These are phyloP conservation scores for Dendrothele bispora DNA, from an alignment of 768 basidiomycete species.

Conservation along the genomic window DNA sequence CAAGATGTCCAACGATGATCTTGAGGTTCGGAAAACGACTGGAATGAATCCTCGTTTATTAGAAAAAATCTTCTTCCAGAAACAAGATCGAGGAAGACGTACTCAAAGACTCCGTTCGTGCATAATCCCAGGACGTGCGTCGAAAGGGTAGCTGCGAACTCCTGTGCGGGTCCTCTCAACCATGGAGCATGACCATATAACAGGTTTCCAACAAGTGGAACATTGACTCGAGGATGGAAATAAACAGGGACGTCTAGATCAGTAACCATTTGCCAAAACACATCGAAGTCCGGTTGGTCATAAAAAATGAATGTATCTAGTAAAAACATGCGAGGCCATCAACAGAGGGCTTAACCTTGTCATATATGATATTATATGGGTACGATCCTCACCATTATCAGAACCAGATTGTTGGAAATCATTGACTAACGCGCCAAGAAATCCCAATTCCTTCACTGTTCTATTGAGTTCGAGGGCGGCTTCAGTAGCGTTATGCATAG, in stretches of 20 bases:
- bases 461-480: constrained; percentile 39
- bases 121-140: constrained; percentile 39
- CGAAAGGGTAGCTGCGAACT: constrained; percentile 35
- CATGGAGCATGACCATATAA: constrained; percentile 28
- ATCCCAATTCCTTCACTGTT: constrained; percentile 38
- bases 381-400: too few species aligned
- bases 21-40: constrained; percentile 41
- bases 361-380: too few species aligned
- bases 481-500: constrained; percentile 45
- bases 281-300: too few species aligned
- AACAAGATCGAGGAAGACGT: constrained; percentile 11
- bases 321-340: too few species aligned
- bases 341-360: too few species aligned
- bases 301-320: too few species aligned
- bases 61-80: too few species aligned
- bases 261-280: too few species aligned
- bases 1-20: constrained; percentile 42
- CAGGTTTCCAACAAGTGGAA: too few species aligned
- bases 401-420: constrained; percentile 46
- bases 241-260: too few species aligned
- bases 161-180: constrained; percentile 31
- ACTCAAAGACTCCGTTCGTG: constrained; percentile 37
- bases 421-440: constrained; percentile 42
- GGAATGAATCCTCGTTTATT: too few species aligned
- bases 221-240: too few species aligned